These are phyloP conservation scores for Pichia exigua DNA, from an alignment of 805 yeast genomes.

Conservation along the genomic window DNA sequence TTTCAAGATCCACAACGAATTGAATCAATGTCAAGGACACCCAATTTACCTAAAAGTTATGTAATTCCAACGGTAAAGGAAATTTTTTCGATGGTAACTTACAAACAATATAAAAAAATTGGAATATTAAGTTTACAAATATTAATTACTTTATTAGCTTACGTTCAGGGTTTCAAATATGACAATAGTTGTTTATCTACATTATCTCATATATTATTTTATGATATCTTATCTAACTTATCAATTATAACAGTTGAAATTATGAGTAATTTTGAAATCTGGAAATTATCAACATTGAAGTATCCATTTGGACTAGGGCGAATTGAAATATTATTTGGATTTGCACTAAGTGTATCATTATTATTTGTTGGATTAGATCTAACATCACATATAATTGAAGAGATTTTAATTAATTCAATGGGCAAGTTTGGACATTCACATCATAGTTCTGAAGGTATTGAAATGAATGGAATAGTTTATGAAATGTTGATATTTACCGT, in stretches of 20 bases:
- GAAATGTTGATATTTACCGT: constrained; percentile 23
- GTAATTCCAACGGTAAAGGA: constrained; percentile 70
- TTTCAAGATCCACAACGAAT: constrained; percentile 59
- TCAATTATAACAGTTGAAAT: constrained; percentile 65
- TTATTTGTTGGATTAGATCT: constrained; percentile 89
- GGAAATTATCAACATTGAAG: constrained; percentile 74
- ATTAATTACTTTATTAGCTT: constrained; percentile 44
- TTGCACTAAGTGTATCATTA: constrained; percentile 76
- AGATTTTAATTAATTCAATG: constrained; percentile 40
- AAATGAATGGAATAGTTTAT: constrained; percentile 23
- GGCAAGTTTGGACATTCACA: constrained; percentile 13
- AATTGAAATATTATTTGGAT: constrained; percentile 78
- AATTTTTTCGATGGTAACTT: constrained; percentile 49
- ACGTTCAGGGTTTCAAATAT: constrained; percentile 50
- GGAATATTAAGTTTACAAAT: constrained; percentile 55
- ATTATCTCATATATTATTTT: constrained; percentile 78
- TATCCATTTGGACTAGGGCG: constrained; percentile 94
- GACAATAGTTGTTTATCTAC: constrained; percentile 60
- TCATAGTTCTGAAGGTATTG: constrained; percentile 16
- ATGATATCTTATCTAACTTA: constrained; percentile 74
- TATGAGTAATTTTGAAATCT: constrained; percentile 86
- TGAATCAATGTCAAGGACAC: constrained; percentile 66
- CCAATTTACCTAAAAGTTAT: constrained; percentile 51
- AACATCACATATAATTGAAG: constrained; percentile 81
- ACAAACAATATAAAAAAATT: constrained; percentile 51